phyloP scores from a whole-genome alignment of 176 grass and related monocot genomes.

The Oryza brachyantha region DNA sequence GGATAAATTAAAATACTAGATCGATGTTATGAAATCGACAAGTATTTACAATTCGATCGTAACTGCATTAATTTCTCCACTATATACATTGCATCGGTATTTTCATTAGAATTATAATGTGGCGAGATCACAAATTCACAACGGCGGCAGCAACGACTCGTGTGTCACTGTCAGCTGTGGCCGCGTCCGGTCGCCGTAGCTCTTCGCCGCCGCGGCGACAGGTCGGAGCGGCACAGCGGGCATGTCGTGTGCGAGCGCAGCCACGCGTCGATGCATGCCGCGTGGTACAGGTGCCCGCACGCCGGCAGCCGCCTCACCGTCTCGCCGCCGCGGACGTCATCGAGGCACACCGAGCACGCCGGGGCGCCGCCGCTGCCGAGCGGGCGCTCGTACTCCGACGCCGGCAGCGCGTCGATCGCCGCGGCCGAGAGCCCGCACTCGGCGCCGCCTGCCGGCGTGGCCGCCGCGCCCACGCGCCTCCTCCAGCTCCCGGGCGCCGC shows the following conservation, averaged over 20 bases:
- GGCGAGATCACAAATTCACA: background rate
- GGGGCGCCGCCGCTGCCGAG: background rate
- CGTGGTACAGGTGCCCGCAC: conserved; percentile 75
- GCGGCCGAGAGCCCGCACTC: too few relatives aligned
- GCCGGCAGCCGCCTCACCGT: conserved; percentile 54
- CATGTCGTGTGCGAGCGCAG: conserved; percentile 58
- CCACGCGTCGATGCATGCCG: conserved; percentile 65
- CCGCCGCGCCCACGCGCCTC: background rate
- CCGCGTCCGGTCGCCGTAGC: background rate
- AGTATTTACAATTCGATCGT: too few relatives aligned
- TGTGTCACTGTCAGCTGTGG: background rate
- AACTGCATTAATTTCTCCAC: too few relatives aligned
- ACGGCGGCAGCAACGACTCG: background rate
- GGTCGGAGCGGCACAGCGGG: conserved; percentile 46
- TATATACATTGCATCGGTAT: too few relatives aligned
- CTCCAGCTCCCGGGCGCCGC: background rate
- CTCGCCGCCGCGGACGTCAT: conserved; percentile 54
- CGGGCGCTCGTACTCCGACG: conserved; percentile 21
- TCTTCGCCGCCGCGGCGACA: background rate
- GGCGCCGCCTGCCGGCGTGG: background rate
- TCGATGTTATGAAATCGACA: too few relatives aligned
- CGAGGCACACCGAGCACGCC: conserved; percentile 60
- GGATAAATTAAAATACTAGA: too few relatives aligned
- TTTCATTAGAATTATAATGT: background rate
- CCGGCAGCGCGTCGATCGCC: conserved; percentile 1